Conservation (phyloP, 2,329 filamentous ascomycete genomes). For the Cryoendolithus antarcticus region DNA sequence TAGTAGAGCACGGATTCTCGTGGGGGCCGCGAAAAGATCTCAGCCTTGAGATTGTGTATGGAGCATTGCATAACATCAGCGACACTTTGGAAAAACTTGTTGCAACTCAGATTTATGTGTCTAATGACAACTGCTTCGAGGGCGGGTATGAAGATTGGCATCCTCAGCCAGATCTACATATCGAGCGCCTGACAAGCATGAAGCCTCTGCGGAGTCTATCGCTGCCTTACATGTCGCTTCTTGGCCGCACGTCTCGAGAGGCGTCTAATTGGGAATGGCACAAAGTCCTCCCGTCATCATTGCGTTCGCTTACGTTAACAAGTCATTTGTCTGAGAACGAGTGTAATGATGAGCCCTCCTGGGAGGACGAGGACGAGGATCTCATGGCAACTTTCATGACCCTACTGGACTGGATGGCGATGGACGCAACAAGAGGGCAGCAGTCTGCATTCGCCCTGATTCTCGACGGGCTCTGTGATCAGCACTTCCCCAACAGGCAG, state of each 20-base stretch:
- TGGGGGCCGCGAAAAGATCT: background rate
- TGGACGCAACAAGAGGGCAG: background rate
- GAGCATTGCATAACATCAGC: constrained; percentile 4
- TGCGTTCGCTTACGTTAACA: constrained; percentile 1
- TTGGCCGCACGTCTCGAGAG: background rate
- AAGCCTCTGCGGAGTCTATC: background rate
- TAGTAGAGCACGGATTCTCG: background rate
- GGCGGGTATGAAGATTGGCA: background rate
- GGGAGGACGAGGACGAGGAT: background rate
- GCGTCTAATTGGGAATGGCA: background rate
- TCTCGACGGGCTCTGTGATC: background rate
- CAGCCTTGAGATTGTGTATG: constrained; percentile 1
- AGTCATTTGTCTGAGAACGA: background rate
- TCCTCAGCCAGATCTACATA: background rate
- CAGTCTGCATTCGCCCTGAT: background rate
- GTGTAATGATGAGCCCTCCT: background rate
- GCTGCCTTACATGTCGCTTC: constrained; percentile 2
- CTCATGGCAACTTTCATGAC: constrained; percentile 1
- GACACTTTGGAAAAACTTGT: constrained; percentile 3
- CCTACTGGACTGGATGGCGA: constrained; percentile 2
- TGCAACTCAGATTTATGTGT: constrained; percentile 1
- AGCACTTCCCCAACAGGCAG: background rate
- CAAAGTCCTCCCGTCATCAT: constrained; percentile 1
- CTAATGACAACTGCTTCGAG: constrained; percentile 1
- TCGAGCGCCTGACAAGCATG: background rate